Evolutionary conservation across 805 yeast species (phyloP), one percentile per base, ranked within the genome.

Genomic region (Lipomyces yamadae): DNA sequence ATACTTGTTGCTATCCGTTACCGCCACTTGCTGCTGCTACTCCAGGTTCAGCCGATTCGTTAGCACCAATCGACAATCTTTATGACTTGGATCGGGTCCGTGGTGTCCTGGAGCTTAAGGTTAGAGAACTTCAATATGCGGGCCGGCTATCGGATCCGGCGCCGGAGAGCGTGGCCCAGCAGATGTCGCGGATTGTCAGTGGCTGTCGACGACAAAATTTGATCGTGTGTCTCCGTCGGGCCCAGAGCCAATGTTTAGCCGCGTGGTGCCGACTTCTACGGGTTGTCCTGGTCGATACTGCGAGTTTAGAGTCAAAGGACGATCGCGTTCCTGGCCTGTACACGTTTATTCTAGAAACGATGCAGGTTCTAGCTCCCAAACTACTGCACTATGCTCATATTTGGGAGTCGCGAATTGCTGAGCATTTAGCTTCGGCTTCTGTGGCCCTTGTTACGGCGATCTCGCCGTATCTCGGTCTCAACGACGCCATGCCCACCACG

Each of bases 221-320:
- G 7, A 45, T 67, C 18, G 66, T 54, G 53, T 56, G 53, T 13
- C 62, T 75, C 24, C 66, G 76, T 8, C 76, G 81, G 1, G 79
- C 81, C 7, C 95, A 89, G 68, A 78, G 89, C 58, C 78, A 83
- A 13, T 85, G 88, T 65, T 78, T 94, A 35, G 91, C 88, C 73
- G 85, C 96, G 0, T 94, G 98, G 98, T 87, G 88, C 30, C 88
- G 88, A 71, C 77, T 93, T 60, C 87, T 91, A 32, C 91, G 92
- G 68, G 86, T 92, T 2, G 78, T 91, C 56, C 86, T 91, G 3
- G 81, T 86, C 3, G 92, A 88, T 76, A 87, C 86, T 8, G 79
- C 86, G 63, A 76, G 80, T 5, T 73, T 81, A 0, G 73, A 78
- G 7, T 76, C 78, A n/a, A 81, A 88, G 58, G 81, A 86, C 0